Percentiles rank a stretch among this genome's conserved stretches.
Conservation (phyloP, 177 flowering plant species). For the Vitis hybrid region DNA sequence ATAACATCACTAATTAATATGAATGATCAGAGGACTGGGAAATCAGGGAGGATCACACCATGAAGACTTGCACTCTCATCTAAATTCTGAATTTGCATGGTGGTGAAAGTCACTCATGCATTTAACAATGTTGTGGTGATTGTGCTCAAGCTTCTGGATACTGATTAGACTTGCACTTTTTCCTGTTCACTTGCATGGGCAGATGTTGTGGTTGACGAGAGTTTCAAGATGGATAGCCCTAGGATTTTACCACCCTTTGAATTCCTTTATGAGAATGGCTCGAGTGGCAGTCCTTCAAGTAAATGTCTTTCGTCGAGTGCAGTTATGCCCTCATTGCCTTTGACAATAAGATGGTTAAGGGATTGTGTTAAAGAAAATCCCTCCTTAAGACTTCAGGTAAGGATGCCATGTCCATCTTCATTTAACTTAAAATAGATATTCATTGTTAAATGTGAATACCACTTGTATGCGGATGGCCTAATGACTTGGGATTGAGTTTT, state of each 20-base stretch:
- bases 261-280: conserved; percentile 40
- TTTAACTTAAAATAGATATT: not conserved
- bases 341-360: conserved; percentile 74
- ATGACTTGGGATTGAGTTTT: no score
- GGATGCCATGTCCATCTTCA: not conserved
- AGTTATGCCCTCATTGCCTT: conserved; percentile 74
- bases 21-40: no score
- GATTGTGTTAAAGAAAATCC: conserved; percentile 66
- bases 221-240: conserved; percentile 16
- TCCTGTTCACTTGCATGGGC: conserved; percentile 10
- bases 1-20: no score
- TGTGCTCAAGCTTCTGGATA: not conserved
- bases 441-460: no score
- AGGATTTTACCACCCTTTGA: conserved; percentile 37
- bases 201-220: conserved; percentile 34
- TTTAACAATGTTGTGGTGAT: not conserved
- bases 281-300: conserved; percentile 33
- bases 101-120: not conserved
- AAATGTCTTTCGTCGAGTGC: conserved; percentile 42
- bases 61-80: not conserved
- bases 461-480: no score
- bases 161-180: not conserved
- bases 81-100: not conserved
- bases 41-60: no score
- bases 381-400: conserved; percentile 70